Conservation (phyloP, 179 eudicot species). For the Amaranthus tricolor region DNA sequence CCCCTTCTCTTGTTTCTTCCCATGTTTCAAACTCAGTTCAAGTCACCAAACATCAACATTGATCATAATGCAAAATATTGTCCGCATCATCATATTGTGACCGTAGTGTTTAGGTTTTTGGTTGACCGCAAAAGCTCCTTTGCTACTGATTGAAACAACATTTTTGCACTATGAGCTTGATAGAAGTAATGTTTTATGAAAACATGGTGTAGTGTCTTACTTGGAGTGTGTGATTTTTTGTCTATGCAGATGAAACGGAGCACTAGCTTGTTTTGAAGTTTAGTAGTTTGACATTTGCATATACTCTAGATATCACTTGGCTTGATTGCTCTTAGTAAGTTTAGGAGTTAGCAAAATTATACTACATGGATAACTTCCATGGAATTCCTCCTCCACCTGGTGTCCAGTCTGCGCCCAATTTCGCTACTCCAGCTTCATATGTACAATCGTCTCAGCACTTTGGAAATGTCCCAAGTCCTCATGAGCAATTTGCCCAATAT, state of each 20-base stretch:
- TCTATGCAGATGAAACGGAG: slow-evolving; percentile 9
- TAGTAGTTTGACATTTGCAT: neutral
- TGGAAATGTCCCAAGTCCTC: slow-evolving; percentile 32
- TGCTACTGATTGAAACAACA: too few relatives aligned
- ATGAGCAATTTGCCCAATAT: slow-evolving; percentile 35
- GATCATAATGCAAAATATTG: too few relatives aligned
- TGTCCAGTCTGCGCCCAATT: slow-evolving; percentile 42
- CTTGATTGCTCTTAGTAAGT: neutral
- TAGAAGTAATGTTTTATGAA: too few relatives aligned
- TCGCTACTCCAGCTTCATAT: slow-evolving; percentile 23
- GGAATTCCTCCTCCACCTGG: slow-evolving; percentile 77
- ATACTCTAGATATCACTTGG: neutral
- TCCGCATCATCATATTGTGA: too few relatives aligned
- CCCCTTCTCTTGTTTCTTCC: too few relatives aligned
- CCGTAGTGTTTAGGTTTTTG: too few relatives aligned
- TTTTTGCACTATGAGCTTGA: too few relatives aligned
- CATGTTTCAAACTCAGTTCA: too few relatives aligned
- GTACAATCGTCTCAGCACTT: slow-evolving; percentile 38
- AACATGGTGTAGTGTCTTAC: neutral
- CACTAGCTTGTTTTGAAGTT: slow-evolving; percentile 4
- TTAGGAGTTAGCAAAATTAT: slow-evolving; percentile 3
- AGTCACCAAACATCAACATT: too few relatives aligned
- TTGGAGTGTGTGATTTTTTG: neutral
- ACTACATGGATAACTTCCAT: slow-evolving; percentile 48
- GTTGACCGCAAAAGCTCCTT: too few relatives aligned